Percentiles rank a stretch among this genome's conserved stretches.
These are phyloP conservation scores for Debaryomyces sp. DNA, from an alignment of 1,139 yeast genomes.

Conservation along the genomic window DNA sequence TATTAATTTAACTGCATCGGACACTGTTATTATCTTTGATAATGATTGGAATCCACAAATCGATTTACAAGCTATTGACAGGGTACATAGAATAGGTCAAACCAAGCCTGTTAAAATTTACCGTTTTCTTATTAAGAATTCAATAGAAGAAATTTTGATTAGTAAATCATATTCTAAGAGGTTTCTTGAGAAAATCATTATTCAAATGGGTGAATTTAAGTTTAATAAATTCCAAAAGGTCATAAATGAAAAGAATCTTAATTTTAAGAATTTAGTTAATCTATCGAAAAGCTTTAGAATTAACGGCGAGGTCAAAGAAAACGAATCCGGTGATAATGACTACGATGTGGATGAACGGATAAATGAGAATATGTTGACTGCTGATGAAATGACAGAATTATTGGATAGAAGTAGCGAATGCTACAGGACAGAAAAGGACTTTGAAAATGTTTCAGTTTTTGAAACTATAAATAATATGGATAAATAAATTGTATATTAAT, in stretches of 20 bases:
- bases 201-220: constrained; percentile 81
- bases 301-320: constrained; percentile 11
- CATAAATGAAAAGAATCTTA: constrained; percentile 17
- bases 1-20: constrained; percentile 82
- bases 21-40: constrained; percentile 86
- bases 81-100: constrained; percentile 95
- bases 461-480: constrained; percentile 52
- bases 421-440: constrained; percentile 33
- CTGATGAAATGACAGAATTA: constrained; percentile 53
- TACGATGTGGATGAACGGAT: constrained; percentile 6
- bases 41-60: constrained; percentile 98
- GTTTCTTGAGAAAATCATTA: constrained; percentile 77
- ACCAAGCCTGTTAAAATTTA: constrained; percentile 77
- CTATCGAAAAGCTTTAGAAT: constrained; percentile 27
- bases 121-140: constrained; percentile 72
- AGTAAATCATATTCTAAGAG: constrained; percentile 79
- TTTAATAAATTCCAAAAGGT: constrained; percentile 37
- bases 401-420: constrained; percentile 55
- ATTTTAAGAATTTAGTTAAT: constrained; percentile 33
- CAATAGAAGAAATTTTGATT: constrained; percentile 81
- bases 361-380: constrained; percentile 18
- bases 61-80: constrained; percentile 93
- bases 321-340: constrained; percentile 12
- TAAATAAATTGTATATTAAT: constrained; percentile 13
- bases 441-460: constrained; percentile 50